Evolutionary conservation across 2,329 filamentous ascomycete species (phyloP).

Genomic region (Aspergillus unguis): DNA sequence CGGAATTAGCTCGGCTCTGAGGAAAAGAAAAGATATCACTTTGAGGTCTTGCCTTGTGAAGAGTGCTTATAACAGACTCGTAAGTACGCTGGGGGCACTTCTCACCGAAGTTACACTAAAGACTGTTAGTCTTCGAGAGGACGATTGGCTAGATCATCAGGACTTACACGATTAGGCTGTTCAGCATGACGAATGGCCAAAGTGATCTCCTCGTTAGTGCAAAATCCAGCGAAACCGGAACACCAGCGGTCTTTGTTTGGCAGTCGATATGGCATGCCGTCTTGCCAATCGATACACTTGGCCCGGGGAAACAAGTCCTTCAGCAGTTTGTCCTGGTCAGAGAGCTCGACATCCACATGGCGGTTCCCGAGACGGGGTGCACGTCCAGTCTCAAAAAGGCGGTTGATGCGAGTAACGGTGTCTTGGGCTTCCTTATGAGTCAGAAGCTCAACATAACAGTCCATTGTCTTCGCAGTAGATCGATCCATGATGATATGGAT

Average conservation of each 20-base stretch:
- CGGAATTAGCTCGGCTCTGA: background rate
- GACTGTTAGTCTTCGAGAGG: background rate
- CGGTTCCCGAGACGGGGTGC: conserved; percentile 48
- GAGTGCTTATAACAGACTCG: conserved; percentile 50
- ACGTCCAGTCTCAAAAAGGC: conserved; percentile 33
- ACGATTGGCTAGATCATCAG: background rate
- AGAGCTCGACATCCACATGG: conserved; percentile 46
- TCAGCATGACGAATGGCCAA: conserved; percentile 48
- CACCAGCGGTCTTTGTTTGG: conserved; percentile 44
- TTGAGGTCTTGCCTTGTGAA: conserved; percentile 45
- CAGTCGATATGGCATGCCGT: conserved; percentile 32
- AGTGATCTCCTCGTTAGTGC: conserved; percentile 51
- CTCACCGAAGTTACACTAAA: conserved; percentile 47
- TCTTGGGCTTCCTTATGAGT: conserved; percentile 37
- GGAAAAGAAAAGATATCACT: background rate
- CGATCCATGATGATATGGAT: conserved; percentile 59
- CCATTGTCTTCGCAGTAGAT: conserved; percentile 55
- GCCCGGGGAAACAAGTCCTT: conserved; percentile 51
- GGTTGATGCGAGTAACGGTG: conserved; percentile 37
- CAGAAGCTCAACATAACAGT: conserved; percentile 50
- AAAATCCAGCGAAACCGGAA: conserved; percentile 50
- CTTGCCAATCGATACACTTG: conserved; percentile 48
- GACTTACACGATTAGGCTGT: conserved; percentile 48
- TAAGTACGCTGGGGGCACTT: conserved; percentile 54
- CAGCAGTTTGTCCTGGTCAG: conserved; percentile 49